These are phyloP conservation scores for Suillus clintonianus DNA, from an alignment of 768 basidiomycete species.

Conservation along the genomic window DNA sequence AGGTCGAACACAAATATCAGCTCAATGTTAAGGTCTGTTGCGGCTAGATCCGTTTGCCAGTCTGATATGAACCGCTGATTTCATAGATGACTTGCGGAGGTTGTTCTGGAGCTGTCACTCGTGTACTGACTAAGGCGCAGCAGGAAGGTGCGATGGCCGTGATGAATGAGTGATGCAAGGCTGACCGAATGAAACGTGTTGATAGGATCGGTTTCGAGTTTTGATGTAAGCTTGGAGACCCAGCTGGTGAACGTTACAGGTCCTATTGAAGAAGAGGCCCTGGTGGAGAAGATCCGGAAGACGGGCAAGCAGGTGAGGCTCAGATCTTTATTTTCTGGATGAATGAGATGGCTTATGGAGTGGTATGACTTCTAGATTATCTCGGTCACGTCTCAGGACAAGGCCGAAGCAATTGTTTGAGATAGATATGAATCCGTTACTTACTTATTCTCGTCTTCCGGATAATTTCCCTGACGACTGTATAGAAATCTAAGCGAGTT, in stretches of 20 bases:
- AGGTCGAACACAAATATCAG: slow-evolving; percentile 48
- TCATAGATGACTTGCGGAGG: slow-evolving; percentile 83
- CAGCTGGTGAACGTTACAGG: slow-evolving; percentile 76
- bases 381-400: slow-evolving; percentile 41
- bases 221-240: slow-evolving; percentile 61
- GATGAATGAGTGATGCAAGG: slow-evolving; percentile 1
- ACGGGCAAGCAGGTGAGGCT: slow-evolving; percentile 82
- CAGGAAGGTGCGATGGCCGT: slow-evolving; percentile 38
- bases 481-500: too few relatives aligned
- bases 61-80: slow-evolving; percentile 4
- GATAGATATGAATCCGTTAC: neutral
- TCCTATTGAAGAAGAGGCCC: slow-evolving; percentile 58
- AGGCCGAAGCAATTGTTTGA: neutral
- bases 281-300: slow-evolving; percentile 80
- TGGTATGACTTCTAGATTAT: slow-evolving; percentile 30
- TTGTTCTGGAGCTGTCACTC: slow-evolving; percentile 80
- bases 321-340: neutral
- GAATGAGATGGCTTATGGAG: neutral
- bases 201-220: slow-evolving; percentile 34
- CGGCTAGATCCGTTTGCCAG: neutral
- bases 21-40: slow-evolving; percentile 78
- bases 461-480: neutral
- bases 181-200: neutral
- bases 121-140: slow-evolving; percentile 67
- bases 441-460: neutral